Evolutionary conservation across 495 filamentous ascomycete species (phyloP), one percentile per base, ranked within the genome.

Genomic region (Hapsidospora chrysogenum): DNA sequence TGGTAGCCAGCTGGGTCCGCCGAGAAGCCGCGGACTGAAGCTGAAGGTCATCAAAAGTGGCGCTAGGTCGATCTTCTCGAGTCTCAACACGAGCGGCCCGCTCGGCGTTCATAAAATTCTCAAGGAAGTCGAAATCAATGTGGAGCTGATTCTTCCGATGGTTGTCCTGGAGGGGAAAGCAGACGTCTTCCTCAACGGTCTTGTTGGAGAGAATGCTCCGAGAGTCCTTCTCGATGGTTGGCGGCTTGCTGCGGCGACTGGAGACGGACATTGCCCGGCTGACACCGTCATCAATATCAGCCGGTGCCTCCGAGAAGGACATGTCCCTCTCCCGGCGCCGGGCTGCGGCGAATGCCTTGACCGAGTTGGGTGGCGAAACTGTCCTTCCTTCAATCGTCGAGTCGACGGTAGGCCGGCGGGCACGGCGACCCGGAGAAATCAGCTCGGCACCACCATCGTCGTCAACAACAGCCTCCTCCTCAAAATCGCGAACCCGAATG

Each of bases 321-420:
- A 70, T 46, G n/a, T 64, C 64, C 13, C 63, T 58, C 39, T 74
- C 68, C 9, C 69, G 62, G 15, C 68, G 67, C 22, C 72, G 62
- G 26, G 72, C 71, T 42, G 89, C 84, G 3, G 87, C 92, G 53
- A 97, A 97, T 11, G 89, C 89, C 53, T 95, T 87, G 17, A 97
- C 89, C 2, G 89, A 97, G 52, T 95, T 96, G 2, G 89, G 86
- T 9, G 85, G 86, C 13, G 92, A 97, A 0, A 69, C 64, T 2
- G 81, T 82, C 17, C 81, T 68, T 5, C 70, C 50, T 31, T 61
- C 58, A 8, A 50, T 55, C 1, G 48, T 50, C 1, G 58, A 57
- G 25, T 52, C 53, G 17, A 63, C 56, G 18, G 60, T 72, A 17
- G 56, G 64, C 28, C 63, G 61, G 3, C 66, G 58, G 35, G 53